Conservation (phyloP, 495 filamentous ascomycete genomes). For the Xylona heveae region DNA sequence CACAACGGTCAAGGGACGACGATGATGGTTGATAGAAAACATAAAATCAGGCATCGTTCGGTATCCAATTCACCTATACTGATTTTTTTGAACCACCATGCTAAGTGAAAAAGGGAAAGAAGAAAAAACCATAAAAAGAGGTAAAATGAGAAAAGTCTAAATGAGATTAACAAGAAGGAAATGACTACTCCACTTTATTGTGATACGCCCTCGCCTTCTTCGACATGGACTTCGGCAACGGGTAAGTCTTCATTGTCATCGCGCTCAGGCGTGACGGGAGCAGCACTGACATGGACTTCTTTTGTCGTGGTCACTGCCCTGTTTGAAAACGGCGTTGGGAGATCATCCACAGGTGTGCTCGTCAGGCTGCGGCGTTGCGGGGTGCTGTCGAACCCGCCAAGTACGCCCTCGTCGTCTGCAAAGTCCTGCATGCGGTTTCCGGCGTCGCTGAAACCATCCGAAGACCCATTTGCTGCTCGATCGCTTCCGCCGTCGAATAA, state of each 20-base stretch:
- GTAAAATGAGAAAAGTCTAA: too few relatives aligned
- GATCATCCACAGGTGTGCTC: neutral
- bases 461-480: conserved; percentile 4
- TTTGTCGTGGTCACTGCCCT: too few relatives aligned
- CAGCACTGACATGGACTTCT: neutral
- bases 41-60: too few relatives aligned
- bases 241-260: conserved; percentile 3
- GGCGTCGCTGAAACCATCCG: neutral
- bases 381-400: neutral
- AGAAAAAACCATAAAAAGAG: too few relatives aligned
- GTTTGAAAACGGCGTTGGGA: neutral
- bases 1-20: too few relatives aligned
- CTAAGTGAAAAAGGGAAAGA: too few relatives aligned
- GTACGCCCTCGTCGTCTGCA: conserved; percentile 5
- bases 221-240: conserved; percentile 3
- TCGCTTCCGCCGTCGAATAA: conserved; percentile 2
- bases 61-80: too few relatives aligned
- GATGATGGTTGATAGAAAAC: too few relatives aligned
- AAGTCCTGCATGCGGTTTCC: conserved; percentile 6
- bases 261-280: neutral
- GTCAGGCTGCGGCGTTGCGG: neutral
- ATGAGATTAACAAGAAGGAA: too few relatives aligned
- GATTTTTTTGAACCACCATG: too few relatives aligned
- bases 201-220: conserved; percentile 5
- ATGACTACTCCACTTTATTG: too few relatives aligned